phyloP scores from a whole-genome alignment of 192 early-diverging fungal species.

The Oehlia diaphana region DNA sequence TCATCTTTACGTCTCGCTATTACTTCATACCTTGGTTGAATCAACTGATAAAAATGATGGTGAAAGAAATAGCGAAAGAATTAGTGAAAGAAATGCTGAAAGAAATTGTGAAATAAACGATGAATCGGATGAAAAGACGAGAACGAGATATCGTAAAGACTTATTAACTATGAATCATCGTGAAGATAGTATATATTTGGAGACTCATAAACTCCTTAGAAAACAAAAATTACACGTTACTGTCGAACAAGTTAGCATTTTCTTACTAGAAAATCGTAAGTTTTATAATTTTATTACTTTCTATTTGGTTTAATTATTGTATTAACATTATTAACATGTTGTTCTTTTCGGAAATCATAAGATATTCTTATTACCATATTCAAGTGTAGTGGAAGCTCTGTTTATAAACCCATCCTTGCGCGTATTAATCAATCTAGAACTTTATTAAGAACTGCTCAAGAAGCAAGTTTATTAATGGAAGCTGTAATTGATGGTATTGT shows the following conservation, averaged over 20 bases:
- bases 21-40: conserved; percentile 24
- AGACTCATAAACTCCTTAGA: conserved; percentile 16
- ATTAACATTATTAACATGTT: too few relatives aligned
- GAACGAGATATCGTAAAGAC: not conserved
- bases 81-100: not conserved
- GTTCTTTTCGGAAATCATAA: not conserved
- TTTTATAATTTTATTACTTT: not conserved
- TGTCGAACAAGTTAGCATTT: conserved; percentile 44
- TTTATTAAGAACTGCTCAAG: conserved; percentile 35
- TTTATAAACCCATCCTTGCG: conserved; percentile 38
- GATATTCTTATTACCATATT: conserved; percentile 43
- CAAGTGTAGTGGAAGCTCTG: conserved; percentile 39
- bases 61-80: not conserved
- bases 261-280: conserved; percentile 35
- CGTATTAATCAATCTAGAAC: conserved; percentile 36
- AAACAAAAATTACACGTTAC: conserved; percentile 1
- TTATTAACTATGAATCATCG: conserved; percentile 12
- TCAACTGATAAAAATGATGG: too few relatives aligned
- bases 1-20: conserved; percentile 31
- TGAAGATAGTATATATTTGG: conserved; percentile 5
- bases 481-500: conserved; percentile 51
- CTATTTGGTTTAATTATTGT: not conserved
- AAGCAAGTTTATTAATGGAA: conserved; percentile 45
- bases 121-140: not conserved
- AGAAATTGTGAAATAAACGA: not conserved